These are phyloP conservation scores for Alternaria triticina DNA, from an alignment of 2,329 filamentous ascomycete species.

Conservation along the genomic window DNA sequence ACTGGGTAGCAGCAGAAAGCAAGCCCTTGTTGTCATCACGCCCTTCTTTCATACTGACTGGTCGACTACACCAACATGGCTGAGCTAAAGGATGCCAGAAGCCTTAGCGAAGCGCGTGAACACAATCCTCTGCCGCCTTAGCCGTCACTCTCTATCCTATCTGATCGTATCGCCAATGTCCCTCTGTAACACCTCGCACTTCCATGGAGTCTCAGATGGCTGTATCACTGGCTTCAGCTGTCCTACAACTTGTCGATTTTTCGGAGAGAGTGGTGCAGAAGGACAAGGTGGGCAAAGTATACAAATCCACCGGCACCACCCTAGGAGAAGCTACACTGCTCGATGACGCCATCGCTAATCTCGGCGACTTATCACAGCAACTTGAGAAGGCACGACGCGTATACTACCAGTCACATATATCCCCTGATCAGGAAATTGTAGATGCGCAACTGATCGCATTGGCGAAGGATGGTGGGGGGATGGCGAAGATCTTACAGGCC, in stretches of 20 bases:
- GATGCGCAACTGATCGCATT: neutral
- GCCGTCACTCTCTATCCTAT: neutral
- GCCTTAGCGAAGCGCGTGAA: neutral
- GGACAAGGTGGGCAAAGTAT: neutral
- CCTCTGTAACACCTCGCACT: neutral
- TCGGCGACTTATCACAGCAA: neutral
- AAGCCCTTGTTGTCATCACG: neutral
- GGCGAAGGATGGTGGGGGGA: neutral
- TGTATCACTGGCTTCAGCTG: neutral
- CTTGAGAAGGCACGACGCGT: neutral
- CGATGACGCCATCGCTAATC: neutral
- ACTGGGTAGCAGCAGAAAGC: neutral
- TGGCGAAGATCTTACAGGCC: neutral
- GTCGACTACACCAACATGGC: neutral
- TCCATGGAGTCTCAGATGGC: conserved; percentile 1
- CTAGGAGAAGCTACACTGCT: neutral
- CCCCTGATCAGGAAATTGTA: neutral
- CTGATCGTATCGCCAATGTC: neutral
- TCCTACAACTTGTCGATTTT: conserved; percentile 6
- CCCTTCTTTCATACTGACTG: neutral
- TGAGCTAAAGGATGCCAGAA: neutral
- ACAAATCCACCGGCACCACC: neutral
- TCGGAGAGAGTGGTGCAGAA: neutral
- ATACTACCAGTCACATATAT: neutral
- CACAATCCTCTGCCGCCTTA: neutral